These are phyloP conservation scores for Lichtheimia ornata DNA, from an alignment of 371 early-diverging fungal genomes.

Conservation along the genomic window DNA sequence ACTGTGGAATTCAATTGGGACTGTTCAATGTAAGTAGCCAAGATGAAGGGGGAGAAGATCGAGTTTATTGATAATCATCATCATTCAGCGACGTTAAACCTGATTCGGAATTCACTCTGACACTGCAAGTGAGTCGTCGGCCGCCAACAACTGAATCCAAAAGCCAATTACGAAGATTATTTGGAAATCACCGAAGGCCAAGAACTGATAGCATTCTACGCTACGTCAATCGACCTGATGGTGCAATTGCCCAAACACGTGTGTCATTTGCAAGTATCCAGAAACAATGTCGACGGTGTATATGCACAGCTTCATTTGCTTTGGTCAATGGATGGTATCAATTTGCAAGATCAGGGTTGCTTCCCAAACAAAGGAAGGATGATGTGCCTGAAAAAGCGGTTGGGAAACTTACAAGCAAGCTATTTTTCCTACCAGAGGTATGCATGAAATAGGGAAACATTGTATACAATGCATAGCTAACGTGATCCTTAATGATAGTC, in stretches of 20 bases:
- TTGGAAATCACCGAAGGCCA: slow-evolving; percentile 4
- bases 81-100: slow-evolving; percentile 15
- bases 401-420: slow-evolving; percentile 34
- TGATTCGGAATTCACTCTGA: slow-evolving; percentile 20
- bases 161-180: slow-evolving; percentile 10
- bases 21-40: slow-evolving; percentile 18
- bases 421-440: slow-evolving; percentile 23
- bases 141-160: slow-evolving; percentile 11
- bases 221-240: slow-evolving; percentile 20
- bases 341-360: slow-evolving; percentile 9
- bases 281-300: slow-evolving; percentile 16
- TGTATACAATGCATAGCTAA: not conserved
- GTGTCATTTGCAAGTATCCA: slow-evolving; percentile 27
- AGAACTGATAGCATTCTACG: slow-evolving; percentile 14
- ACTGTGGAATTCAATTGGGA: slow-evolving; percentile 17
- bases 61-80: not conserved
- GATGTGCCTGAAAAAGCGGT: slow-evolving; percentile 36
- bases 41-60: not conserved
- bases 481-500: not conserved
- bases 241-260: slow-evolving; percentile 38
- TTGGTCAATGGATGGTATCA: slow-evolving; percentile 47
- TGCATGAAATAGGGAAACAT: not conserved
- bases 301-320: slow-evolving; percentile 35
- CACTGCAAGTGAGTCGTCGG: slow-evolving; percentile 11
- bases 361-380: slow-evolving; percentile 8